A percentile compares a stretch with the other conserved stretches of the same genome.
Evolutionary conservation across 139 green algal genomes (phyloP).

Genomic region (Eudorina sp.): DNA sequence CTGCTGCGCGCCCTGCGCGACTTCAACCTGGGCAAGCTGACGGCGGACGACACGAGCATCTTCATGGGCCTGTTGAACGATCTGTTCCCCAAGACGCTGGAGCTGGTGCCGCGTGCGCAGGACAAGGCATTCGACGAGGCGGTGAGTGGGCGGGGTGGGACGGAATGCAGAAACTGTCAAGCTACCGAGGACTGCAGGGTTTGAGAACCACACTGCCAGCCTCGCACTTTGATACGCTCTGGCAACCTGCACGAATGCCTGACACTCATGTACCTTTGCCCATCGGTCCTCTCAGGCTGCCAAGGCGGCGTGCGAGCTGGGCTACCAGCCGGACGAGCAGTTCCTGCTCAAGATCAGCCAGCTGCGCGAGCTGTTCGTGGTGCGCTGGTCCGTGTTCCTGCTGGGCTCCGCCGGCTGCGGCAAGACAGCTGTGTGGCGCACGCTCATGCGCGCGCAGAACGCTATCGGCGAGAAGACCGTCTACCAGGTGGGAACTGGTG

Average conservation of each 20-base stretch:
- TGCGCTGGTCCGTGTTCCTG: conserved; percentile 89
- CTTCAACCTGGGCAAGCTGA: conserved; percentile 92
- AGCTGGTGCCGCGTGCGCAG: conserved; percentile 84
- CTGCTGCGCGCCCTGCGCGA: conserved; percentile 87
- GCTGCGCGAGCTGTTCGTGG: conserved; percentile 85
- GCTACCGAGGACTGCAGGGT: no score
- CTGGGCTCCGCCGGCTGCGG: conserved; percentile 90
- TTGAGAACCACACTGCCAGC: no score
- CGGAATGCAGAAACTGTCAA: no score
- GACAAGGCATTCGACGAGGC: conserved; percentile 86
- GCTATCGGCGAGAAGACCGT: conserved; percentile 60
- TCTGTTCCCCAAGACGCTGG: conserved; percentile 86
- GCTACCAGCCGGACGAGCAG: conserved; percentile 78
- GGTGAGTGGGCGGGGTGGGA: conserved; percentile 45
- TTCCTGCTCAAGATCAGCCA: conserved; percentile 87
- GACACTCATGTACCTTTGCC: no score
- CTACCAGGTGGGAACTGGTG: conserved; percentile 59
- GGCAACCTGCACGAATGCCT: no score
- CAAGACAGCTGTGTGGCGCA: conserved; percentile 94
- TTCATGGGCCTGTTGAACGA: conserved; percentile 91
- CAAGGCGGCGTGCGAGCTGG: conserved; percentile 81
- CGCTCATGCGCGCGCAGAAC: conserved; percentile 86
- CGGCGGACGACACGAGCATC: conserved; percentile 85
- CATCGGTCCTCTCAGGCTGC: conserved; percentile 57
- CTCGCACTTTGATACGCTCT: no score